Evolutionary conservation across 768 basidiomycete genomes (phyloP), one percentile per base, ranked within the genome.

Genomic region (Hortiboletus campestris): DNA sequence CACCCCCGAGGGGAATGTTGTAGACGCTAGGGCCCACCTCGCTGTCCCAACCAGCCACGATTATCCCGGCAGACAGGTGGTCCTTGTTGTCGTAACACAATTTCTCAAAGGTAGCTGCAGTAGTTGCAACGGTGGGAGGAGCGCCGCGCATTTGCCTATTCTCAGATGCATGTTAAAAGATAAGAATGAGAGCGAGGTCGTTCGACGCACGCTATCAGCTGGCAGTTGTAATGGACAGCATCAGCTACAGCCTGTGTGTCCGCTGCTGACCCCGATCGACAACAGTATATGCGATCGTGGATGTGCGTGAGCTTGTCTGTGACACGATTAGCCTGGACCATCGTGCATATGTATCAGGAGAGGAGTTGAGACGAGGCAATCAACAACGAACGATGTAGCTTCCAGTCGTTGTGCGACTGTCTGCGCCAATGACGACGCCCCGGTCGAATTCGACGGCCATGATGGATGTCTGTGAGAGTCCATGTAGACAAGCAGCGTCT

Each of bases 251-350:
- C 94, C 73, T 97, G 97, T 3, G 97, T 99, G 72, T 99, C 96
- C 22, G 96, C 96, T 44, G 96, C 92, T 62, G 94, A 97, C 47
- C 97, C 97, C 41, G 94, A 97, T 56, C 97, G 89, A 83, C 97
- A 99, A 72, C 97, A 99, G 74, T 98, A 99, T 73, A 98, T 91
- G 63, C 94, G 92, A 75, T 99, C 97, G 72, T 98, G 94, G 63
- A 99, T 81, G 70, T 91, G 84, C 2, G 95, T 97, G 57, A 98
- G 82, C 76, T 99, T 99, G 81, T 99, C 96, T 41, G 96, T 99
- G 19, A 98, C 96, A 73, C 96, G 88, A 73, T 98, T 98, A 25
- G 94, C 93, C 94, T 96, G 58, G 36, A 48, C 25, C 4, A 25
- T 25, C 25, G 25, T 32, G 39, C 38, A 32, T 40, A 44, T 19